A percentile compares a stretch with the other conserved stretches of the same genome.
phyloP scores from a whole-genome alignment of 2,329 filamentous ascomycete genomes.

The Capronia americana region DNA sequence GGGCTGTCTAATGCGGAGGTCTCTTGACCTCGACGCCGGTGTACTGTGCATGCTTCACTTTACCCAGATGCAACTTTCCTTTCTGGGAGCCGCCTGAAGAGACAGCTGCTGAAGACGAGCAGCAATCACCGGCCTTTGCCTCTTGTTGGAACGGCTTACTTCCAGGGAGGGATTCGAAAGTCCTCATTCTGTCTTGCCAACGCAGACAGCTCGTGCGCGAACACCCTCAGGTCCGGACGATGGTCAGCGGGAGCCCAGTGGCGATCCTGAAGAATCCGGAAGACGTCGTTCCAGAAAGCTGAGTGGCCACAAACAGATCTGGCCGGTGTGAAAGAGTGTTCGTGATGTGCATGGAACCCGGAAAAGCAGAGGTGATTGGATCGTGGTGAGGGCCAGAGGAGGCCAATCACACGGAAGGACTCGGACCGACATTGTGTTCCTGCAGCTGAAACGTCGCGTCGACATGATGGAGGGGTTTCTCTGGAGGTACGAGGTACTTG shows the following conservation, averaged over 20 bases:
- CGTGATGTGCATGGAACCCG: conserved; percentile 10
- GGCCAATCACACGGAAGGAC: conserved; percentile 31
- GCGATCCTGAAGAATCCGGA: conserved; percentile 5
- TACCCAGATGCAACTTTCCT: background rate
- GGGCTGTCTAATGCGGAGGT: background rate
- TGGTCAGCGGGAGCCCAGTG: conserved; percentile 10
- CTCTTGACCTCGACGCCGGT: background rate
- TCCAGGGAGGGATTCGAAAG: background rate
- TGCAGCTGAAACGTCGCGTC: conserved; percentile 32
- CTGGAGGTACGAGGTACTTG: background rate
- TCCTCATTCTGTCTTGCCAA: conserved; percentile 11
- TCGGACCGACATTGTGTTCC: conserved; percentile 25
- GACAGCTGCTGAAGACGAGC: background rate
- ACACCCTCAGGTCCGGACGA: background rate
- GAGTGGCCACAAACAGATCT: conserved; percentile 19
- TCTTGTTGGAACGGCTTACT: background rate
- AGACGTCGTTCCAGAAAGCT: conserved; percentile 9
- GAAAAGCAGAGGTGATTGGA: conserved; percentile 22
- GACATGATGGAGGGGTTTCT: conserved; percentile 4
- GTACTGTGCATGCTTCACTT: background rate
- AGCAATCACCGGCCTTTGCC: background rate
- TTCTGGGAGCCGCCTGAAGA: background rate
- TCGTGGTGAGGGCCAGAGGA: conserved; percentile 7
- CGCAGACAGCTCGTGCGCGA: conserved; percentile 10
- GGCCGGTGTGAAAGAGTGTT: conserved; percentile 27